Conservation (phyloP, 345 rosid species). For the Iberis pinnata region DNA sequence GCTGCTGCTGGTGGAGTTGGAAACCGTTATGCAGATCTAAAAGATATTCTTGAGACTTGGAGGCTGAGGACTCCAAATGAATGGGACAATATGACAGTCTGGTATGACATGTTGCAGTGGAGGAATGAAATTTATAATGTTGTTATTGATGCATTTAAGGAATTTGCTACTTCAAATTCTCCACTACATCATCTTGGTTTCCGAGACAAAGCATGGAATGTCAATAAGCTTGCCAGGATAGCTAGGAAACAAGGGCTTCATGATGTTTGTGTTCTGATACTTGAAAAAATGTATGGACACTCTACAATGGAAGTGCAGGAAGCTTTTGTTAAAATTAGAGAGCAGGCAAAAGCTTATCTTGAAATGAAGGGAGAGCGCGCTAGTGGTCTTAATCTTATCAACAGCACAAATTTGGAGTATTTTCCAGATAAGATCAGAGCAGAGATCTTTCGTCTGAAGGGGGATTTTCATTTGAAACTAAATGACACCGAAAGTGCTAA, state of each 20-base stretch:
- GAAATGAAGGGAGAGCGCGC: constrained; percentile 91
- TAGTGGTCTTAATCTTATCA: constrained; percentile 81
- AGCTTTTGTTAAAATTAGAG: constrained; percentile 94
- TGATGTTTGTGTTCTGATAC: constrained; percentile 85
- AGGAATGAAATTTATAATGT: constrained; percentile 95
- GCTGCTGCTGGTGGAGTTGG: constrained; percentile 64
- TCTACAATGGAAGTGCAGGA: constrained; percentile 97
- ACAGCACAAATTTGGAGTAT: constrained; percentile 85
- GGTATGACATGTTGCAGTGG: constrained; percentile 98
- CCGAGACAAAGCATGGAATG: constrained; percentile 99
- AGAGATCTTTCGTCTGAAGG: constrained; percentile 75
- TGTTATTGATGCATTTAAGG: constrained; percentile 93
- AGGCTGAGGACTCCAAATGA: constrained; percentile 95
- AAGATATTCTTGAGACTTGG: constrained; percentile 98
- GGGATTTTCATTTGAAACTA: constrained; percentile 78
- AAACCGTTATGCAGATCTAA: constrained; percentile 83
- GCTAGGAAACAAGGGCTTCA: constrained; percentile 95
- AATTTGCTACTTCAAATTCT: constrained; percentile 55
- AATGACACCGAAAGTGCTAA: constrained; percentile 81
- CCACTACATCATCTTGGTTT: constrained; percentile 94
- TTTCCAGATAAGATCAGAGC: constrained; percentile 85
- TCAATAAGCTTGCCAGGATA: constrained; percentile 92
- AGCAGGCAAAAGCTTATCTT: constrained; percentile 92
- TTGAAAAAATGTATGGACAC: constrained; percentile 98
- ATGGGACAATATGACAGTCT: constrained; percentile 95